Percentiles rank a stretch among this genome's conserved stretches.
Evolutionary conservation across 164 flowering plant genomes (phyloP).

Genomic region (Warburgia ugandensis): DNA sequence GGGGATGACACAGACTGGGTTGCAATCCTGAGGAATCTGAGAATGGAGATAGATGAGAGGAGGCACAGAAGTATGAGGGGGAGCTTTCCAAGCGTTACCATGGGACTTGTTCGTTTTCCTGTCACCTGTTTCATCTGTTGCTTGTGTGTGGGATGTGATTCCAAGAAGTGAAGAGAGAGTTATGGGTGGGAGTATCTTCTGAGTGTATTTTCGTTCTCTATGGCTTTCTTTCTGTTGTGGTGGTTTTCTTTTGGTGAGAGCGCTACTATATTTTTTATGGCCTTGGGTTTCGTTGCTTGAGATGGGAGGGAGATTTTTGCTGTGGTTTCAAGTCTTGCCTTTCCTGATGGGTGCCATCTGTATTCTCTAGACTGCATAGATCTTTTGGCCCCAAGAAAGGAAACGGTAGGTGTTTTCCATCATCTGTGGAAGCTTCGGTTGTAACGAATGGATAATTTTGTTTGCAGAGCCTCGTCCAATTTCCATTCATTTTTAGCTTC

Average conservation of each 20-base stretch:
- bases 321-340: constrained; percentile 35
- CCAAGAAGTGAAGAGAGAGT: background rate
- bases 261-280: background rate
- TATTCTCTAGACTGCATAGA: too few relatives aligned
- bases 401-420: too few relatives aligned
- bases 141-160: background rate
- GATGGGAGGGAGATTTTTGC: constrained; percentile 33
- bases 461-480: too few relatives aligned
- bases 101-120: constrained; percentile 16
- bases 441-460: too few relatives aligned
- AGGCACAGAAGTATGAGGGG: constrained; percentile 47
- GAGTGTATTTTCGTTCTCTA: constrained; percentile 22
- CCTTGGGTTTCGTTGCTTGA: constrained; percentile 25
- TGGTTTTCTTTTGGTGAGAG: constrained; percentile 6
- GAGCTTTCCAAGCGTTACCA: constrained; percentile 41
- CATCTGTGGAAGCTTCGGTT: too few relatives aligned
- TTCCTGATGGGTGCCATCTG: too few relatives aligned
- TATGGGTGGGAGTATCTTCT: constrained; percentile 12
- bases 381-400: too few relatives aligned
- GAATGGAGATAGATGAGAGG: constrained; percentile 39
- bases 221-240: constrained; percentile 2
- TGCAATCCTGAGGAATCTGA: constrained; percentile 48
- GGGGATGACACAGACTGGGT: constrained; percentile 32
- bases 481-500: too few relatives aligned
- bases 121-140: background rate